A percentile compares a stretch with the other conserved stretches of the same genome.
Evolutionary conservation across 2,329 filamentous ascomycete species (phyloP).

Genomic region (Sporothrix inflata): DNA sequence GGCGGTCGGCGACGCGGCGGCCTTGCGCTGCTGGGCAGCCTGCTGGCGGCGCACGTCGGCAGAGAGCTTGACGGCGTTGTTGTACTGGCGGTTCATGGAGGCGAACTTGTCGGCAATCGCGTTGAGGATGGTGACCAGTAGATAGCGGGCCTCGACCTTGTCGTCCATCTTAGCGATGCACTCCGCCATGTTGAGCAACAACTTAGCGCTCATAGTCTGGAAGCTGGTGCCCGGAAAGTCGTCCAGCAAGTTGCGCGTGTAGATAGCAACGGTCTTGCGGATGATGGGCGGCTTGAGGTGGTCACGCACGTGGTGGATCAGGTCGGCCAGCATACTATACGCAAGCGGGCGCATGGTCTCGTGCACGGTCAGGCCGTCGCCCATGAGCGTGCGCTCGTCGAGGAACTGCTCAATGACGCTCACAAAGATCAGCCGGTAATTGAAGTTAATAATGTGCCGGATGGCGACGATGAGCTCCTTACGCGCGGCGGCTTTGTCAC

Average conservation of each 20-base stretch:
- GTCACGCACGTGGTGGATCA: constrained; percentile 96
- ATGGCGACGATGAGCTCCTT: constrained; percentile 97
- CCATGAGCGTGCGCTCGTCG: constrained; percentile 91
- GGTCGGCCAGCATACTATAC: constrained; percentile 96
- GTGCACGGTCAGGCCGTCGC: constrained; percentile 93
- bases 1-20: constrained; percentile 28
- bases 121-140: constrained; percentile 95
- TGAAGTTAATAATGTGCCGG: constrained; percentile 98
- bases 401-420: constrained; percentile 93
- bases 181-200: constrained; percentile 96
- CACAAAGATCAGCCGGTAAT: constrained; percentile 93
- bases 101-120: constrained; percentile 98
- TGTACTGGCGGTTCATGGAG: constrained; percentile 94
- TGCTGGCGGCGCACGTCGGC: constrained; percentile 86
- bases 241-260: constrained; percentile 93
- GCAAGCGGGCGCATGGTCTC: constrained; percentile 94
- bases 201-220: constrained; percentile 98
- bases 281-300: constrained; percentile 89
- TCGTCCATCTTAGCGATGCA: constrained; percentile 93
- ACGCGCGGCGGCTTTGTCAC: constrained; percentile 88
- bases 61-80: constrained; percentile 91
- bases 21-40: constrained; percentile 56
- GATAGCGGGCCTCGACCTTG: constrained; percentile 92
- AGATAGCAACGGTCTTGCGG: constrained; percentile 92
- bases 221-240: constrained; percentile 97